These are phyloP conservation scores for Neurospora sp. DNA, from an alignment of 495 filamentous ascomycete species.

Conservation along the genomic window DNA sequence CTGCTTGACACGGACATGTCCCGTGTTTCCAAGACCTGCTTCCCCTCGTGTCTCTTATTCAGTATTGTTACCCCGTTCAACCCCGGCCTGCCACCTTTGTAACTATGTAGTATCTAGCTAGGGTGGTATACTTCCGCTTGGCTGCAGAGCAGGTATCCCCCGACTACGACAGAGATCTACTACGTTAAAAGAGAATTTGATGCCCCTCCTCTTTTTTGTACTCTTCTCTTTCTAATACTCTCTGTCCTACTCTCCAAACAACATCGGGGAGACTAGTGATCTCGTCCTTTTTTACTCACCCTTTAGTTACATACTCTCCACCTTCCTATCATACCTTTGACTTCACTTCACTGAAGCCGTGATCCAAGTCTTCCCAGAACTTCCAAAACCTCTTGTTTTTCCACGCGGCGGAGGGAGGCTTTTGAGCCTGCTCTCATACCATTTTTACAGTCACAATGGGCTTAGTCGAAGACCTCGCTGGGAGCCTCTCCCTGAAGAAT, in stretches of 20 bases:
- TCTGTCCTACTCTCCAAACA: not conserved
- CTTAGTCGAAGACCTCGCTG: slow-evolving; percentile 26
- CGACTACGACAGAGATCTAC: not conserved
- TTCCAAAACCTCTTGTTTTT: not conserved
- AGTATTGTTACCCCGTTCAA: not conserved
- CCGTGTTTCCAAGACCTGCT: not conserved
- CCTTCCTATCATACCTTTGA: not conserved
- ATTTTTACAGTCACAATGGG: slow-evolving; percentile 25
- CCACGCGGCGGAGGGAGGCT: not conserved
- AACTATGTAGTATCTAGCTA: not conserved
- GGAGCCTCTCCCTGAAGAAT: slow-evolving; percentile 26
- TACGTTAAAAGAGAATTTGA: not conserved
- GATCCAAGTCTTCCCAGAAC: not conserved
- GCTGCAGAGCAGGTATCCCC: not conserved
- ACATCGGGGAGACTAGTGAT: not conserved
- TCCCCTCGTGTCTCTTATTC: not conserved
- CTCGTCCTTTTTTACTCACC: not conserved
- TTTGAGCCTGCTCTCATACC: not conserved
- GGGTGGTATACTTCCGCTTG: not conserved
- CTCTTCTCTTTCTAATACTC: not conserved
- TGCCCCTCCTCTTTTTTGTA: not conserved
- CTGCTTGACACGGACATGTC: not conserved
- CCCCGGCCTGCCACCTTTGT: not conserved
- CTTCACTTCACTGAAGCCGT: not conserved
- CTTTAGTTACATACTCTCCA: not conserved